Evolutionary conservation across 495 filamentous ascomycete genomes (phyloP), one percentile per base, ranked within the genome.

Genomic region (Daldinia childiae): DNA sequence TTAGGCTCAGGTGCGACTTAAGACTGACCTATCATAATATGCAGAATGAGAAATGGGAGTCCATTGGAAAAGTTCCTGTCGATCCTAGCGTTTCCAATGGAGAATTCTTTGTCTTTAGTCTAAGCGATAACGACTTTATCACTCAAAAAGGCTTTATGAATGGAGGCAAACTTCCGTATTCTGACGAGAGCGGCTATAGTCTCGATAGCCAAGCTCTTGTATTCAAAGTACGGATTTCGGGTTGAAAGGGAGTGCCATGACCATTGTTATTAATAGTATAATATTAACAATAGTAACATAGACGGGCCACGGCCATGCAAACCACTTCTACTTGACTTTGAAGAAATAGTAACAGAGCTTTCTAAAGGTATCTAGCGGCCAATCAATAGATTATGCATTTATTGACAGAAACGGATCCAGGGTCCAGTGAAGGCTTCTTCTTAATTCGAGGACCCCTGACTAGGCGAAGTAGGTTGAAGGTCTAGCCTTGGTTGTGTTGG

Each of bases 41-140:
- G 39, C 9, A 73, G 71, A 92, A 94, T 76, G 92, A 94, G 83
- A 95, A 94, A 76, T 95, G 92, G 92, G 92, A 95, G 82, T 84
- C 85, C 38, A 74, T 95, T 29, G 86, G 87, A 8, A 74, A 92
- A 52, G 83, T 90, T 6, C 90, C 91, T 0, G 89, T 89, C 9
- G 83, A 90, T 70, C 81, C 79, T 2, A 63, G 71, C 51, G 45
- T 69, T 3, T 62, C 75, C 4, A 79, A 81, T 57, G 82, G 86
- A 39, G 90, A 92, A 80, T 93, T 86, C 72, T 93, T 87, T 77
- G 77, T 93, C 60, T 86, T 94, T 68, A 87, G 85, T 32, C 76
- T 92, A 32, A 90, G 85, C 68, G 92, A 94, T 71, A 93, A 95
- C 77, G 91, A 94, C 77, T 93, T 93, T 69, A 89, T 94, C 52